Percentiles rank a stretch among this genome's conserved stretches.
Evolutionary conservation across 768 basidiomycete species (phyloP).

Genomic region (Filobasidium floriforme): DNA sequence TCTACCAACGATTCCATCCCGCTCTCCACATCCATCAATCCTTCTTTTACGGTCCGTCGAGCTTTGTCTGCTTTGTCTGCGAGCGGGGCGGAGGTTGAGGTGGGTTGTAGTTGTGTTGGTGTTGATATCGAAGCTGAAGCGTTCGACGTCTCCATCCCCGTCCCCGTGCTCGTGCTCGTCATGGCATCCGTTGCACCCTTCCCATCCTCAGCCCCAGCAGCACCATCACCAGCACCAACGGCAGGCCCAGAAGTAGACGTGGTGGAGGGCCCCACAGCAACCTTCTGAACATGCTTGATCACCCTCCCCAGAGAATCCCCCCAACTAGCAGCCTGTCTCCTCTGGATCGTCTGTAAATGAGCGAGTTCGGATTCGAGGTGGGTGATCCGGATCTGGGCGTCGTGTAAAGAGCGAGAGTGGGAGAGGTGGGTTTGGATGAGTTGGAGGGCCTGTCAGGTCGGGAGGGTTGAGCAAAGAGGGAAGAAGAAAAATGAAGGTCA

Average conservation of each 20-base stretch:
- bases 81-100: too few relatives aligned
- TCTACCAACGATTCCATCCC: background rate
- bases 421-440: slow-evolving; percentile 43
- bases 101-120: too few relatives aligned
- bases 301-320: slow-evolving; percentile 17
- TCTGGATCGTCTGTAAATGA: slow-evolving; percentile 17
- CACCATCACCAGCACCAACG: background rate
- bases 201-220: background rate
- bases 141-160: too few relatives aligned
- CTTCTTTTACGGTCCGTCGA: too few relatives aligned
- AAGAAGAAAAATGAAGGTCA: background rate
- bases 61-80: too few relatives aligned
- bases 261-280: slow-evolving; percentile 5
- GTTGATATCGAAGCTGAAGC: too few relatives aligned
- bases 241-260: too few relatives aligned
- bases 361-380: slow-evolving; percentile 36
- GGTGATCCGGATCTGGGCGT: slow-evolving; percentile 32
- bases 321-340: slow-evolving; percentile 19
- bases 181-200: background rate
- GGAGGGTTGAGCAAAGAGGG: slow-evolving; percentile 30
- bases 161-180: too few relatives aligned
- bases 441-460: slow-evolving; percentile 32
- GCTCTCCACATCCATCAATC: background rate
- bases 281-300: slow-evolving; percentile 13
- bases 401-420: slow-evolving; percentile 31